These are phyloP conservation scores for Xerocomellus amylosporus DNA, from an alignment of 768 basidiomycete species.

Conservation along the genomic window DNA sequence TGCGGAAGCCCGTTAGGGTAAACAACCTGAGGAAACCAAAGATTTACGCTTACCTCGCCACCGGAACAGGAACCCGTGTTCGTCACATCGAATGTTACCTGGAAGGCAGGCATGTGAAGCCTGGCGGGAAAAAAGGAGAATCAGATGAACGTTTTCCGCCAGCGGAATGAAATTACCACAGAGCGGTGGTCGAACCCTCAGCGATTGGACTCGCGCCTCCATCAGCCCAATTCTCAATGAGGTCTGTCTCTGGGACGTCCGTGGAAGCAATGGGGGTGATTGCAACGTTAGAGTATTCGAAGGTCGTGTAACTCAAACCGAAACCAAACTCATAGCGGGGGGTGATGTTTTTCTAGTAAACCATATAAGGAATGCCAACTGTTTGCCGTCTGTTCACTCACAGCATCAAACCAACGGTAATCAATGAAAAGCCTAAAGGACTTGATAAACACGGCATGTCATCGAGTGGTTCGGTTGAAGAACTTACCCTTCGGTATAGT, in stretches of 20 bases:
- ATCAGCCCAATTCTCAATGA: conserved; percentile 52
- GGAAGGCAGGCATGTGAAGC: conserved; percentile 65
- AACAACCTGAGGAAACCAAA: not conserved
- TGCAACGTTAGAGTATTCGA: conserved; percentile 62
- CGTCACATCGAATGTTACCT: conserved; percentile 59
- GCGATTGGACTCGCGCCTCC: conserved; percentile 54
- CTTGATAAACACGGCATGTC: not conserved
- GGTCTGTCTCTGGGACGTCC: conserved; percentile 32
- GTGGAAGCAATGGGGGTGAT: conserved; percentile 41
- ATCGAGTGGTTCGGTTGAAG: not conserved
- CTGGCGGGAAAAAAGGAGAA: conserved; percentile 21
- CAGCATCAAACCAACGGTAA: conserved; percentile 69
- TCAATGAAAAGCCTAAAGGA: conserved; percentile 55
- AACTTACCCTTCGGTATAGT: conserved; percentile 55
- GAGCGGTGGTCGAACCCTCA: conserved; percentile 57
- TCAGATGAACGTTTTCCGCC: not conserved
- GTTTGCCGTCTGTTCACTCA: conserved; percentile 33
- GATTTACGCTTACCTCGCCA: conserved; percentile 49
- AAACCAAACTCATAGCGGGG: conserved; percentile 91
- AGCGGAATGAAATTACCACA: conserved; percentile 45
- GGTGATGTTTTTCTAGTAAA: conserved; percentile 55
- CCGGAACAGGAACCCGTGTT: conserved; percentile 65
- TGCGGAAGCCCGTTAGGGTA: not conserved
- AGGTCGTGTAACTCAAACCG: conserved; percentile 83
- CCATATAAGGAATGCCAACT: not conserved